These are phyloP conservation scores for Amniculicola lignicola DNA, from an alignment of 495 filamentous ascomycete genomes.

Conservation along the genomic window DNA sequence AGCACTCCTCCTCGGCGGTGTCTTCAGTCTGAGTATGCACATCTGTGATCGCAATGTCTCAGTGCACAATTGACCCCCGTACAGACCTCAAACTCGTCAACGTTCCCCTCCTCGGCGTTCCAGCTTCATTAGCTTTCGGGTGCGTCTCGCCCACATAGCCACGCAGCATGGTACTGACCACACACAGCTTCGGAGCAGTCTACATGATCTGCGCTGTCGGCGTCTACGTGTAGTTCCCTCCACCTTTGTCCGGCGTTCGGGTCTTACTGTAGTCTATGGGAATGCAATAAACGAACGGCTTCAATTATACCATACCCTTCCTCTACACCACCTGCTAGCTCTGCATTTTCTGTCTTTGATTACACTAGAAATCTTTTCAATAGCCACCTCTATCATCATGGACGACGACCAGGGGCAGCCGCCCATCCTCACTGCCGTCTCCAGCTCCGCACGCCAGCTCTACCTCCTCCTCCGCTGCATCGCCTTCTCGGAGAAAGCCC, in stretches of 20 bases:
- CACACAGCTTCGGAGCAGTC: slow-evolving; percentile 79
- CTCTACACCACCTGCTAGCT: neutral
- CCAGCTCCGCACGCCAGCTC: slow-evolving; percentile 81
- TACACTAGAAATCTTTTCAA: neutral
- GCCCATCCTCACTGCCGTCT: slow-evolving; percentile 72
- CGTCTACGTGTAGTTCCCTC: slow-evolving; percentile 80
- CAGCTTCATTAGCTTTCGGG: slow-evolving; percentile 87
- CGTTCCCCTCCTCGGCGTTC: slow-evolving; percentile 74
- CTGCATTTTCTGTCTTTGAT: neutral
- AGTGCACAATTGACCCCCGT: slow-evolving; percentile 11
- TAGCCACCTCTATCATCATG: slow-evolving; percentile 8
- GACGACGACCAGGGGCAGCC: slow-evolving; percentile 43
- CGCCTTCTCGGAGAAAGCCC: slow-evolving; percentile 73
- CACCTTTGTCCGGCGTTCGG: slow-evolving; percentile 27
- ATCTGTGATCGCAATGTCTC: neutral
- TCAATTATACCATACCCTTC: slow-evolving; percentile 7
- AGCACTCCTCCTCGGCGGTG: slow-evolving; percentile 62
- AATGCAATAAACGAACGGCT: slow-evolving; percentile 31
- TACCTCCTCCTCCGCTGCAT: slow-evolving; percentile 88
- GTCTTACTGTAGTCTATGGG: slow-evolving; percentile 31
- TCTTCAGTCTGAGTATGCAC: slow-evolving; percentile 80
- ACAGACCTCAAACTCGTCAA: slow-evolving; percentile 87
- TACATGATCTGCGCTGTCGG: slow-evolving; percentile 98
- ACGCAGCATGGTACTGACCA: slow-evolving; percentile 17
- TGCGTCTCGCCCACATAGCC: slow-evolving; percentile 46